Conservation (phyloP, 2,329 filamentous ascomycete species). For the Aspergillus pseudonomiae region DNA sequence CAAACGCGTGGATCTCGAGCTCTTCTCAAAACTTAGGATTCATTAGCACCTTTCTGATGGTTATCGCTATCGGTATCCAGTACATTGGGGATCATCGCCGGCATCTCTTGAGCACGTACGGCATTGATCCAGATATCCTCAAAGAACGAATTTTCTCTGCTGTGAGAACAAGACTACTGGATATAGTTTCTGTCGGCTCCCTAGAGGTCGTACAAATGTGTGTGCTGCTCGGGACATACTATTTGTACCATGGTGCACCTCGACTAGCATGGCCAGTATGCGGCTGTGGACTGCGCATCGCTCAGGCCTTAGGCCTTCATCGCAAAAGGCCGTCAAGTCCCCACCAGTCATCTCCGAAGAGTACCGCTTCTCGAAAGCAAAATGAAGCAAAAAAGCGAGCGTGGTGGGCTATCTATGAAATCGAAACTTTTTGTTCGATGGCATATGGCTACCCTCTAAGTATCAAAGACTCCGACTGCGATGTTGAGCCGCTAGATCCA, state of each 20-base stretch:
- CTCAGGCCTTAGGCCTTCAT: conserved; percentile 41
- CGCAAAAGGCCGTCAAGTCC: conserved; percentile 10
- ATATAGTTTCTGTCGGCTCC: conserved; percentile 26
- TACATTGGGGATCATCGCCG: conserved; percentile 22
- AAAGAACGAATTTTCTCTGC: conserved; percentile 21
- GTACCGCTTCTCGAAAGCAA: background rate
- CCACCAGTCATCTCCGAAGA: background rate
- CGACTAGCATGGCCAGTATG: conserved; percentile 44
- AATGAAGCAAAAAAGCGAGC: conserved; percentile 38
- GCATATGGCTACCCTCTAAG: conserved; percentile 43
- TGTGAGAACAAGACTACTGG: conserved; percentile 22
- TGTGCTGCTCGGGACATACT: conserved; percentile 42
- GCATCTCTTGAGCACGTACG: conserved; percentile 5
- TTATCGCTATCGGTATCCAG: conserved; percentile 27
- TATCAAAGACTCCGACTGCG: conserved; percentile 38
- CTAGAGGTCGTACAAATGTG: conserved; percentile 40
- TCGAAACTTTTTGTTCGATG: conserved; percentile 47
- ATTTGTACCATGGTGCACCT: conserved; percentile 41
- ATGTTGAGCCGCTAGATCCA: conserved; percentile 34
- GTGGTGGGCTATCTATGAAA: conserved; percentile 48
- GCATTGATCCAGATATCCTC: conserved; percentile 8
- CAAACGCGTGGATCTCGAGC: background rate
- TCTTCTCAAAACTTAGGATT: conserved; percentile 11
- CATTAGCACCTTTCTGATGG: conserved; percentile 26
- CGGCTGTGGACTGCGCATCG: conserved; percentile 40